Evolutionary conservation across 257 asterid genomes (phyloP), one percentile per base, ranked within the genome.

Genomic region (Solanum piurae): DNA sequence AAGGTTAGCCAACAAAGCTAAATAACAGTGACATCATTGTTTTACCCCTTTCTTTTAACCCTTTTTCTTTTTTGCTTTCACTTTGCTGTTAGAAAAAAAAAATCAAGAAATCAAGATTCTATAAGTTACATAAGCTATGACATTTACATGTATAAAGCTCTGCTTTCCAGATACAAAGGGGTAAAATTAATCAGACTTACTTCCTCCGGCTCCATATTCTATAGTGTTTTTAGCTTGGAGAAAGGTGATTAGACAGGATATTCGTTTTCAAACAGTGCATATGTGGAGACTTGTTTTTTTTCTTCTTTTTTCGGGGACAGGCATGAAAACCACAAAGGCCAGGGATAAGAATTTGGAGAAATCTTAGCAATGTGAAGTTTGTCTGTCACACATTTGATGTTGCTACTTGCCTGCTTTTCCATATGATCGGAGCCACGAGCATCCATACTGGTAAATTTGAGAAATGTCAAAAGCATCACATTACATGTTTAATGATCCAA

Each of bases 361-460:
- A 80, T 79, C 68, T 29, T 80, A 60, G 85, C 27, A 80, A 80
- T 46, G 85, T 14, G 66, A 79, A 79, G 9, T 49, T 2, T 80
- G 76, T 88, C 5, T 80, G 71, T 88, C 89, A 89, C 66, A 84
- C 89, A 40, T 86, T 87, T 44, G 89, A 69, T 86, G 90, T 92
- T 37, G 87, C 79, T 68, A 88, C 90, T 79, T 89, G 92, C 68
- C 87, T 91, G 89, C 77, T 89, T 79, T 92, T 89, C 93, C 92
- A 91, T 34, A 91, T 31, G 20, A 91, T 87, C 62, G 94, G 94
- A 68, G 92, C 94, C 40, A 92, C 88, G n/a, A 89, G 86, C 94
- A 91, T 92, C 92, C 93, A 92, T 85, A 92, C 94, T 91, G 92
- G 89, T 88, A 55, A 44, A 52, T 27, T 1, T 64, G 2, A 82